phyloP scores from a whole-genome alignment of 2,329 filamentous ascomycete genomes.

The Pseudogymnoascus sp. region DNA sequence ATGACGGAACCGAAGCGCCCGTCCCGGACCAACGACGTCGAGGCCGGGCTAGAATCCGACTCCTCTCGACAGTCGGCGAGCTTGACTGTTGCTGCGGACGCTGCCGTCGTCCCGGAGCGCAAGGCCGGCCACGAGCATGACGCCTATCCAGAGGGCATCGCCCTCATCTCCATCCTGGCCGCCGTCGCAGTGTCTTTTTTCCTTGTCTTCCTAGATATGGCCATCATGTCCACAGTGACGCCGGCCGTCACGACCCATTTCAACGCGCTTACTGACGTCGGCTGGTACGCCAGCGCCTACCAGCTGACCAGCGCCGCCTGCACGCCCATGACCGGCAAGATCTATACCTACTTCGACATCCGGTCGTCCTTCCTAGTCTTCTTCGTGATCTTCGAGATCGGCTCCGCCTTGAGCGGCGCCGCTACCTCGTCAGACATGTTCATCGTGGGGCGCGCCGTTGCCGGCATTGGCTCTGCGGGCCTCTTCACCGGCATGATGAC shows the following conservation, averaged over 20 bases:
- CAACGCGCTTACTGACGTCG: slow-evolving; percentile 28
- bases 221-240: slow-evolving; percentile 28
- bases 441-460: slow-evolving; percentile 24
- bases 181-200: slow-evolving; percentile 26
- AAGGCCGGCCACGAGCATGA: no score
- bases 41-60: no score
- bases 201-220: slow-evolving; percentile 30
- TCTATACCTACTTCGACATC: slow-evolving; percentile 34
- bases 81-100: no score
- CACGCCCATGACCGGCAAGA: slow-evolving; percentile 41
- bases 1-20: no score
- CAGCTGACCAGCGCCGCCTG: slow-evolving; percentile 33
- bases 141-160: no score
- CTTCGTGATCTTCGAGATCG: slow-evolving; percentile 25
- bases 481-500: slow-evolving; percentile 24
- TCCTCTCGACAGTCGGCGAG: no score
- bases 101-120: no score
- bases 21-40: no score
- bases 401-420: slow-evolving; percentile 22
- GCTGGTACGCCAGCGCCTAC: slow-evolving; percentile 29
- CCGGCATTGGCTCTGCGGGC: slow-evolving; percentile 21
- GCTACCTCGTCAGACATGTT: slow-evolving; percentile 23
- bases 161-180: no score
- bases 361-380: slow-evolving; percentile 18
- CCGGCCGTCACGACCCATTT: slow-evolving; percentile 32